Base-by-base conservation (phyloP, 176 grass and related monocot genomes). In the Olyra latifolia region DNA sequence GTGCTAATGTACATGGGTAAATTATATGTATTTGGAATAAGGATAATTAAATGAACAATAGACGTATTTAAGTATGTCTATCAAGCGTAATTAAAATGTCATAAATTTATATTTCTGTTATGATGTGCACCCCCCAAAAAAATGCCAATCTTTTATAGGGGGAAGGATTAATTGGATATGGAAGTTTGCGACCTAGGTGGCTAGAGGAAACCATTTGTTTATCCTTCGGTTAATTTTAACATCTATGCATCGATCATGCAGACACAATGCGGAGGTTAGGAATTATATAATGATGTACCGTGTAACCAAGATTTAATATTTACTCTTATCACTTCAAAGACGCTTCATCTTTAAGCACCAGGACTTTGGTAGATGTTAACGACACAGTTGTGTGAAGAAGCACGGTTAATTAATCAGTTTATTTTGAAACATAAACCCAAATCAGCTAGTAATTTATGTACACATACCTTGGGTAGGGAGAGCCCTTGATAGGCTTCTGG, bases 401-500 rank as follows among this genome's bases (percentile, higher is more conserved):
- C 28, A 32, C 60, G 17, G 39, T 40, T 9, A 0, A 47, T 11
- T n/a, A 46, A n/a, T 24, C 17, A 73, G 17, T 42, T 74, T 60
- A 5, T 67, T 40, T 40, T 43, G 12, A 45, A 50, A 20, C 14
- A 71, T 25, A 85, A 69, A 75, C 22, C 28, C 22, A 13, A 54
- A 41, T 19, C 2, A 78, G 62, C 27, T 7, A 45, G 38, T 82
- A 59, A 80, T 38, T 50, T 20, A 56, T 69, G 50, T 47, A 44
- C 30, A 83, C 53, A 56, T 52, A 93, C 97, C 97, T 93, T 84
- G 97, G 97, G 74, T 99, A 89, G 30, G 97, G 97, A 66, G 97
- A 99, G 29, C 97, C 97, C 55, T 99, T 99, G 72, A 99, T 99
- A 35, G 97, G 97, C 69, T 99, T 99, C 80, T 99, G 97, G 66